A percentile compares a stretch with the other conserved stretches of the same genome.
These are phyloP conservation scores for Candida sanyaensis DNA, from an alignment of 1,139 yeast species.

Conservation along the genomic window DNA sequence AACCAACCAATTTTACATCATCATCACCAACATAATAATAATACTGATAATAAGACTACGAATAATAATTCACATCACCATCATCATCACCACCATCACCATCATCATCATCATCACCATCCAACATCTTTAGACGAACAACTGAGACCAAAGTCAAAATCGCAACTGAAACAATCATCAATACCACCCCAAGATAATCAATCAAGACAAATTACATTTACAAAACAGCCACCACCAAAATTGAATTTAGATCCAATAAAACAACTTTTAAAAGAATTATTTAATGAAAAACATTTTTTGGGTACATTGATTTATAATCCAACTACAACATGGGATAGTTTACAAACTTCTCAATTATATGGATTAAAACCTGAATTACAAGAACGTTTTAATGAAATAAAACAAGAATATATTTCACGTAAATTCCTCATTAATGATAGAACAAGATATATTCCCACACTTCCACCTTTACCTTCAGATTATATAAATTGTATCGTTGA, in stretches of 20 bases:
- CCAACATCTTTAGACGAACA: neutral
- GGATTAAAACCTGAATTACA: slow-evolving; percentile 40
- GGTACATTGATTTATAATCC: slow-evolving; percentile 67
- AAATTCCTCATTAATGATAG: slow-evolving; percentile 14
- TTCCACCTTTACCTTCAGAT: slow-evolving; percentile 51
- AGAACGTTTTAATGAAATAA: slow-evolving; percentile 31
- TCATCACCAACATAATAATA: slow-evolving; percentile 6
- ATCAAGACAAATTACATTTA: slow-evolving; percentile 1
- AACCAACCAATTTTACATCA: neutral
- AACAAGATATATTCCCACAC: slow-evolving; percentile 36
- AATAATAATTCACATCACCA: slow-evolving; percentile 6
- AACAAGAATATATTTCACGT: slow-evolving; percentile 28
- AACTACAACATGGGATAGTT: slow-evolving; percentile 47
- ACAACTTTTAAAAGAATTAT: slow-evolving; percentile 44
- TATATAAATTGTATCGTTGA: slow-evolving; percentile 64
- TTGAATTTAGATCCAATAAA: slow-evolving; percentile 48
- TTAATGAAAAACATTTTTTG: slow-evolving; percentile 50
- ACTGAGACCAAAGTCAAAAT: slow-evolving; percentile 13
- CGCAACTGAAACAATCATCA: slow-evolving; percentile 15
- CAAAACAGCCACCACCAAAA: slow-evolving; percentile 17
- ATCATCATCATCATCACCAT: slow-evolving; percentile 1
- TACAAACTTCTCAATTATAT: slow-evolving; percentile 37
- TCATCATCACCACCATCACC: slow-evolving; percentile 10
- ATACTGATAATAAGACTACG: neutral
- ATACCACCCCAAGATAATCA: slow-evolving; percentile 1